phyloP scores from a whole-genome alignment of 352 stramenopile genomes.

The Pythium plurisporium region DNA sequence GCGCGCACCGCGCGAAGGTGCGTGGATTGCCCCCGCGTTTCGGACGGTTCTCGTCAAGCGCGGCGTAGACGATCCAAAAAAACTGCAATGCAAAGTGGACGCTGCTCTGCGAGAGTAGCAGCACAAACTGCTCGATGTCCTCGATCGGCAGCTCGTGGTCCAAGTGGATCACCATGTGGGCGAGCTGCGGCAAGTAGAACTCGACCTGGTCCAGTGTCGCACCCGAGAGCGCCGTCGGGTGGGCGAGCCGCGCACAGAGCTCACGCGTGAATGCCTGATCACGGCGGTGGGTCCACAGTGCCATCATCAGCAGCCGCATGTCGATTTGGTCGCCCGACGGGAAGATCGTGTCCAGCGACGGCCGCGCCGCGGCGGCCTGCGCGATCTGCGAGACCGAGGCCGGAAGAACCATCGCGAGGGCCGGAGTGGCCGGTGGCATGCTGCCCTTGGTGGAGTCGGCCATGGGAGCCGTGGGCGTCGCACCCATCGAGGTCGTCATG shows the following conservation, averaged over 20 bases:
- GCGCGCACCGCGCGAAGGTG: slow-evolving; percentile 65
- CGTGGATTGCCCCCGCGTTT: slow-evolving; percentile 57
- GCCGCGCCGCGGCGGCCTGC: not conserved
- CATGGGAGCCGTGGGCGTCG: not conserved
- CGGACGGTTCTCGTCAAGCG: slow-evolving; percentile 73
- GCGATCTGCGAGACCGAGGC: slow-evolving; percentile 12
- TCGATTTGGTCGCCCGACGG: slow-evolving; percentile 46
- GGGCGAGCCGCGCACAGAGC: slow-evolving; percentile 54
- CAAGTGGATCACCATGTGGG: slow-evolving; percentile 81
- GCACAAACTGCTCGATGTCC: slow-evolving; percentile 75
- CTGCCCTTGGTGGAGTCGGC: not conserved
- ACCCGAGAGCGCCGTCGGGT: slow-evolving; percentile 36
- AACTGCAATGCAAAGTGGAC: slow-evolving; percentile 80
- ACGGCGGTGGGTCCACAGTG: slow-evolving; percentile 66
- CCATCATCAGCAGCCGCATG: slow-evolving; percentile 67
- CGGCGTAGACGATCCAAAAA: slow-evolving; percentile 81
- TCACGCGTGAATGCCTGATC: slow-evolving; percentile 55
- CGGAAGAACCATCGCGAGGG: slow-evolving; percentile 1
- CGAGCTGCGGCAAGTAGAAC: slow-evolving; percentile 76
- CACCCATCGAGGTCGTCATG: slow-evolving; percentile 1
- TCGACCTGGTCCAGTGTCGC: slow-evolving; percentile 70
- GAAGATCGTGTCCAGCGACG: slow-evolving; percentile 30
- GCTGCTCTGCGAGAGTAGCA: slow-evolving; percentile 69
- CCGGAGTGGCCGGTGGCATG: not conserved
- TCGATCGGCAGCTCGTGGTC: slow-evolving; percentile 74